Evolutionary conservation across 805 yeast genomes (phyloP).

Genomic region (Ogataea paraovalis): DNA sequence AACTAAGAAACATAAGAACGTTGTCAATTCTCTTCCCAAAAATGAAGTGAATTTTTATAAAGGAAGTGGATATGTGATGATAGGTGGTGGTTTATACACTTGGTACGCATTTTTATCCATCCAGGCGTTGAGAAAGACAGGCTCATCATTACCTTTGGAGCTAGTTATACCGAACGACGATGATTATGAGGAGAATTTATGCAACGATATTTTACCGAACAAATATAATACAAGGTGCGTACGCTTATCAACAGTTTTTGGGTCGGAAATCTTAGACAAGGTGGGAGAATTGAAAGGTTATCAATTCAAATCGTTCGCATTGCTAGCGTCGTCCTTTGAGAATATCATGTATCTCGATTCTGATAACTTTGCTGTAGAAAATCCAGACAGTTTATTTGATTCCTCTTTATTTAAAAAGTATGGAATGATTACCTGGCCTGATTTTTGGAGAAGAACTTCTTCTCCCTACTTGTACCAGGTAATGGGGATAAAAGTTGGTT

Average conservation of each 20-base stretch:
- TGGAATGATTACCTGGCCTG: constrained; percentile 72
- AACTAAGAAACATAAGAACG: constrained; percentile 42
- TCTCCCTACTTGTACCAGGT: constrained; percentile 52
- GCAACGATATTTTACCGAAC: constrained; percentile 35
- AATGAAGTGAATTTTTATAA: constrained; percentile 20
- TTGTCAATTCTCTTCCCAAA: constrained; percentile 45
- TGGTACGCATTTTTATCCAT: constrained; percentile 39
- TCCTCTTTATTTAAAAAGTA: constrained; percentile 41
- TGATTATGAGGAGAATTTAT: constrained; percentile 38
- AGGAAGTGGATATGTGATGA: constrained; percentile 35
- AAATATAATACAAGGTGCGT: constrained; percentile 40
- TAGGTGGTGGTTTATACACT: constrained; percentile 42
- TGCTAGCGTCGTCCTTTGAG: constrained; percentile 43
- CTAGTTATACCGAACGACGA: constrained; percentile 36
- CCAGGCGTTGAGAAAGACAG: constrained; percentile 39
- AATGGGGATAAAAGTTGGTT: constrained; percentile 30
- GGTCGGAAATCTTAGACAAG: constrained; percentile 18
- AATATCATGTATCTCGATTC: constrained; percentile 43
- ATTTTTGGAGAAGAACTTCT: constrained; percentile 68
- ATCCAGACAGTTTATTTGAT: constrained; percentile 34
- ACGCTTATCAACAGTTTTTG: constrained; percentile 34
- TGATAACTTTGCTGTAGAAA: constrained; percentile 41
- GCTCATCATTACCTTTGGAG: constrained; percentile 42
- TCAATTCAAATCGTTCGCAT: constrained; percentile 39
- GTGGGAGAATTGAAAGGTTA: constrained; percentile 30